Evolutionary conservation across 148 eudicot species (phyloP).

Genomic region (Fagopyrum tataricum): DNA sequence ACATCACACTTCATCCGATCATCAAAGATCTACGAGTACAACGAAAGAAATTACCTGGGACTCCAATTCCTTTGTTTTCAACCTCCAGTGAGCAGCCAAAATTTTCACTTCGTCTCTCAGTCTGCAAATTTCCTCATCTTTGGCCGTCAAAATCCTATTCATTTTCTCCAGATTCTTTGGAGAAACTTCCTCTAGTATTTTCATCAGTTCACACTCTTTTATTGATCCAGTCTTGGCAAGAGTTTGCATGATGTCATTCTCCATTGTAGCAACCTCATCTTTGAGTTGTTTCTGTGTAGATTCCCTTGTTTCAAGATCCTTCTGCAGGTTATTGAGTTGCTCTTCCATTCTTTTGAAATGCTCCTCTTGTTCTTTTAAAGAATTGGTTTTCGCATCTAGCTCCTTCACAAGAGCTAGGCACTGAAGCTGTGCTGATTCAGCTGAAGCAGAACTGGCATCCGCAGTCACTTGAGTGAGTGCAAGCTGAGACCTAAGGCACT

Average conservation of each 20-base stretch:
- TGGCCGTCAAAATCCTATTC: slow-evolving; percentile 53
- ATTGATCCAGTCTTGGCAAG: slow-evolving; percentile 57
- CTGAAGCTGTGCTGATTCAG: slow-evolving; percentile 76
- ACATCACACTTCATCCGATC: not conserved
- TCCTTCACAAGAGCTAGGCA: slow-evolving; percentile 56
- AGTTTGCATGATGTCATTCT: slow-evolving; percentile 82
- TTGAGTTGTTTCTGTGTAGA: slow-evolving; percentile 71
- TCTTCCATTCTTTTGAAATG: slow-evolving; percentile 67
- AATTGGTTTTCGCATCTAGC: slow-evolving; percentile 55
- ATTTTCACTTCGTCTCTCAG: slow-evolving; percentile 71
- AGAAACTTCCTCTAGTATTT: slow-evolving; percentile 69
- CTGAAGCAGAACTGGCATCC: slow-evolving; percentile 77
- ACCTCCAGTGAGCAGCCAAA: slow-evolving; percentile 86
- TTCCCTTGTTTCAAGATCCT: slow-evolving; percentile 74
- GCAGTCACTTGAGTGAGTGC: slow-evolving; percentile 66
- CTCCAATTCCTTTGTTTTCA: slow-evolving; percentile 78
- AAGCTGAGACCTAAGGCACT: slow-evolving; percentile 61
- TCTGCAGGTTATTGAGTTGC: slow-evolving; percentile 67
- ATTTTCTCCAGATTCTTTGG: slow-evolving; percentile 74
- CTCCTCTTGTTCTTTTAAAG: slow-evolving; percentile 73
- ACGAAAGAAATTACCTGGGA: slow-evolving; percentile 45
- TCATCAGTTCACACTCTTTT: slow-evolving; percentile 59
- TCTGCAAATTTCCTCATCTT: slow-evolving; percentile 75
- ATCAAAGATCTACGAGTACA: not conserved
- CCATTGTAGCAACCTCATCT: slow-evolving; percentile 75